These are phyloP conservation scores for Tuctoria greenei DNA, from an alignment of 176 grass and related monocot genomes.

Conservation along the genomic window DNA sequence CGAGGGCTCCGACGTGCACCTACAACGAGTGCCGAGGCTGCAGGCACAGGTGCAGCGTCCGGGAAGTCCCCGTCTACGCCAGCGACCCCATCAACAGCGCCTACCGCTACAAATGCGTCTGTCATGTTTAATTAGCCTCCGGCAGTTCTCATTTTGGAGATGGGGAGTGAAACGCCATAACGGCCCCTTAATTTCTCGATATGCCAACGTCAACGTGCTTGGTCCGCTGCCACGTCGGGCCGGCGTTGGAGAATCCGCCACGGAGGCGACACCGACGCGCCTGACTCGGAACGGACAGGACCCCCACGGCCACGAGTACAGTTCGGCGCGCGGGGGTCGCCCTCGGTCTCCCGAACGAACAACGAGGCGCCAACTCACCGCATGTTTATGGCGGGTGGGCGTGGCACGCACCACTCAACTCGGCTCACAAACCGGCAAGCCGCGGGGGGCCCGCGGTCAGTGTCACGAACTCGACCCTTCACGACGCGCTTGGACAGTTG, in stretches of 20 bases:
- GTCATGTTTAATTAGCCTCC: constrained; percentile 36
- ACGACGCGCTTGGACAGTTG: neutral
- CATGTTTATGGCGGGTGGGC: neutral
- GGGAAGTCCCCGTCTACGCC: constrained; percentile 65
- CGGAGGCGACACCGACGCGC: too few relatives aligned
- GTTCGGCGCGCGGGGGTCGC: too few relatives aligned
- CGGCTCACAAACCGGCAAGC: neutral
- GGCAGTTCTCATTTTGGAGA: neutral
- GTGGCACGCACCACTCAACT: neutral
- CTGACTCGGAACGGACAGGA: neutral
- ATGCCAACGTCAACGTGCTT: too few relatives aligned
- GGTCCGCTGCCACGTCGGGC: too few relatives aligned
- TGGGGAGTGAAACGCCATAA: neutral
- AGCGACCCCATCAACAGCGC: constrained; percentile 82
- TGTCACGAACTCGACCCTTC: neutral
- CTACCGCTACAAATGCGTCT: constrained; percentile 85
- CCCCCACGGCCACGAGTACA: neutral
- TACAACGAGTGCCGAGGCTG: constrained; percentile 87
- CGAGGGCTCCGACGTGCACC: constrained; percentile 76
- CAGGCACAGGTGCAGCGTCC: constrained; percentile 55
- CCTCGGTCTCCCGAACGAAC: neutral
- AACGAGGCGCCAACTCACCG: constrained; percentile 33
- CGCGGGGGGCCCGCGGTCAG: neutral
- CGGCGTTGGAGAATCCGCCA: too few relatives aligned
- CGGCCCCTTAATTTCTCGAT: too few relatives aligned